Evolutionary conservation across 2,329 filamentous ascomycete species (phyloP).

Genomic region (Fusarium drepaniforme): DNA sequence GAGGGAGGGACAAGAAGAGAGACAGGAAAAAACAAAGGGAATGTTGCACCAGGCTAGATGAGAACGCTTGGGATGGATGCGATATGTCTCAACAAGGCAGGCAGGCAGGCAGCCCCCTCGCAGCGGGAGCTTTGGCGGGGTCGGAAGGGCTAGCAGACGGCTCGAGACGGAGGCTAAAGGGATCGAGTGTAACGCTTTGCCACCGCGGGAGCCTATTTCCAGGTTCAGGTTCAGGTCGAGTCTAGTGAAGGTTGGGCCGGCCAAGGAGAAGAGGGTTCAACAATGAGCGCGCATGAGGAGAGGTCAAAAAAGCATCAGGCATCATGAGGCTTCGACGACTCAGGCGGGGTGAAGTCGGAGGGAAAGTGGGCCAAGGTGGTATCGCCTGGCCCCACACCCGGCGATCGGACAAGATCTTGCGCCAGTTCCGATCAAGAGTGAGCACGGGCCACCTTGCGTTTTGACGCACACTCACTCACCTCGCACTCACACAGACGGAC

Average conservation of each 20-base stretch:
- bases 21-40: neutral
- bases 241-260: neutral
- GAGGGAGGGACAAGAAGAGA: neutral
- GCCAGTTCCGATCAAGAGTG: slow-evolving; percentile 29
- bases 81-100: slow-evolving; percentile 16
- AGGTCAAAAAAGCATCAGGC: neutral
- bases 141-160: neutral
- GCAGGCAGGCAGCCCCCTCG: slow-evolving; percentile 3
- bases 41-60: neutral
- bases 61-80: slow-evolving; percentile 2
- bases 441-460: slow-evolving; percentile 36
- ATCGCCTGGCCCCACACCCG: slow-evolving; percentile 18
- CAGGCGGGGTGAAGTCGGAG: slow-evolving; percentile 15
- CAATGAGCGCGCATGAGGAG: slow-evolving; percentile 2
- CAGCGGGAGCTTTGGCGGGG: slow-evolving; percentile 22
- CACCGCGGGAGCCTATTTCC: neutral
- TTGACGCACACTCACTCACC: slow-evolving; percentile 1
- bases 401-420: slow-evolving; percentile 40
- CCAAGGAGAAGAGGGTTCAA: neutral
- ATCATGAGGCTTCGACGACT: slow-evolving; percentile 20
- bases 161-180: neutral
- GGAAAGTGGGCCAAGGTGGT: slow-evolving; percentile 11
- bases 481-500: neutral
- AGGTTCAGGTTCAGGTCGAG: neutral
- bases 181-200: neutral